Conservation (phyloP, 495 filamentous ascomycete genomes). For the Penicillium longicatenatum region DNA sequence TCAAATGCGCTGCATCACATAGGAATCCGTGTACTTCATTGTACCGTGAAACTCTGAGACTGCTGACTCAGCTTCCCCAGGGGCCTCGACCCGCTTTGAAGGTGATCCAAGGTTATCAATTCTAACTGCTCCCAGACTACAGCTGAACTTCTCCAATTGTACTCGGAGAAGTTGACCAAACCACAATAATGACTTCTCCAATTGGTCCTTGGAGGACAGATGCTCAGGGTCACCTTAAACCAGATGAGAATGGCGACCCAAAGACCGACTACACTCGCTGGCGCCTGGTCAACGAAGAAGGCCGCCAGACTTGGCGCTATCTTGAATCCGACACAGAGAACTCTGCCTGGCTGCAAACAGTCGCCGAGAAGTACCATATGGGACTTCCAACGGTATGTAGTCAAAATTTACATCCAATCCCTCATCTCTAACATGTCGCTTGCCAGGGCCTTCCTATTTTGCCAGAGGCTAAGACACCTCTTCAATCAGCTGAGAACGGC, state of each 20-base stretch:
- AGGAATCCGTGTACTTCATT: conserved; percentile 18
- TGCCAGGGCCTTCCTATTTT: conserved; percentile 70
- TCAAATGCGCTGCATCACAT: background rate
- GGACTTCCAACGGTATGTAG: conserved; percentile 64
- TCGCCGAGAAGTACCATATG: conserved; percentile 81
- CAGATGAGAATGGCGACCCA: conserved; percentile 43
- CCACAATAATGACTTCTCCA: conserved; percentile 28
- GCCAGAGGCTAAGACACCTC: conserved; percentile 67
- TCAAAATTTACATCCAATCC: background rate
- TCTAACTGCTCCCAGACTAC: background rate
- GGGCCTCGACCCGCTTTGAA: conserved; percentile 9
- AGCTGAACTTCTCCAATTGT: conserved; percentile 2
- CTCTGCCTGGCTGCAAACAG: conserved; percentile 80
- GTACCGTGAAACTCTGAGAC: conserved; percentile 28
- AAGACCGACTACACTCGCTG: conserved; percentile 79
- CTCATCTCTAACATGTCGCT: conserved; percentile 11
- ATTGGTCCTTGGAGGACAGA: conserved; percentile 46
- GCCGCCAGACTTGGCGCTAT: conserved; percentile 93
- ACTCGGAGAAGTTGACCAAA: background rate
- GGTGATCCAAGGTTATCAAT: background rate
- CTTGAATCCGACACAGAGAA: conserved; percentile 74
- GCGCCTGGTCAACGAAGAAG: conserved; percentile 79
- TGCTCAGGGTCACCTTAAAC: conserved; percentile 41
- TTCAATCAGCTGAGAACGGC: conserved; percentile 78
- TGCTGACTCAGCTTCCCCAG: conserved; percentile 28